phyloP scores from a whole-genome alignment of 768 basidiomycete species.

The Tubosaeta sp. region DNA sequence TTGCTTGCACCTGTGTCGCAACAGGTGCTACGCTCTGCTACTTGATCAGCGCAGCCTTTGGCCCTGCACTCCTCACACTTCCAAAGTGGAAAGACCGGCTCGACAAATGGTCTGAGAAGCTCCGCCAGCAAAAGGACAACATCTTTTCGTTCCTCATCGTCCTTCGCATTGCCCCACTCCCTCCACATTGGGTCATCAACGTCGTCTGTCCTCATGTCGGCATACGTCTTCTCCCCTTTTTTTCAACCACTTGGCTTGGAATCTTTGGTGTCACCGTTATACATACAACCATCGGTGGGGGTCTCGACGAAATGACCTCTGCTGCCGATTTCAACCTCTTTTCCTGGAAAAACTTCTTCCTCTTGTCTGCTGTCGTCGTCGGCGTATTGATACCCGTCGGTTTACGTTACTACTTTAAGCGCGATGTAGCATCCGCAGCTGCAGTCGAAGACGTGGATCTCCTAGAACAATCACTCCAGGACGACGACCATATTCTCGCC shows the following conservation, averaged over 20 bases:
- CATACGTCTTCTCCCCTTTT: conserved; percentile 81
- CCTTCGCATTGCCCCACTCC: conserved; percentile 89
- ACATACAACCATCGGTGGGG: conserved; percentile 91
- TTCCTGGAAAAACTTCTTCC: conserved; percentile 87
- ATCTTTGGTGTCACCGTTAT: conserved; percentile 90
- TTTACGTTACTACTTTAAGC: conserved; percentile 75
- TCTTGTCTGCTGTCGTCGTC: conserved; percentile 77
- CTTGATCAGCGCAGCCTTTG: conserved; percentile 85
- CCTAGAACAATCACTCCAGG: conserved; percentile 32
- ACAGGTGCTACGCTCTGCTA: conserved; percentile 91
- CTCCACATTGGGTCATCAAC: conserved; percentile 97
- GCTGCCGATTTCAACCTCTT: conserved; percentile 91
- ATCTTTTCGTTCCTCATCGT: conserved; percentile 91
- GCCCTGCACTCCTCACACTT: conserved; percentile 84
- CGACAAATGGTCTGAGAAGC: conserved; percentile 77
- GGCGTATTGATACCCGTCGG: conserved; percentile 95
- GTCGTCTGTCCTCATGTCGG: conserved; percentile 90
- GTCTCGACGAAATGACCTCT: conserved; percentile 93
- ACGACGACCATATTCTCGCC: conserved; percentile 51
- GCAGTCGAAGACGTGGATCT: conserved; percentile 33
- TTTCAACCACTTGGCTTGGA: conserved; percentile 85
- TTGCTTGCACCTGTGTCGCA: conserved; percentile 92
- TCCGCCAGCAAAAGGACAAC: conserved; percentile 75
- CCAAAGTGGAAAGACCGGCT: conserved; percentile 81
- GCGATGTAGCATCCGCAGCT: conserved; percentile 45